These are phyloP conservation scores for Chernovozyma aurita DNA, from an alignment of 1,139 yeast species.

Conservation along the genomic window DNA sequence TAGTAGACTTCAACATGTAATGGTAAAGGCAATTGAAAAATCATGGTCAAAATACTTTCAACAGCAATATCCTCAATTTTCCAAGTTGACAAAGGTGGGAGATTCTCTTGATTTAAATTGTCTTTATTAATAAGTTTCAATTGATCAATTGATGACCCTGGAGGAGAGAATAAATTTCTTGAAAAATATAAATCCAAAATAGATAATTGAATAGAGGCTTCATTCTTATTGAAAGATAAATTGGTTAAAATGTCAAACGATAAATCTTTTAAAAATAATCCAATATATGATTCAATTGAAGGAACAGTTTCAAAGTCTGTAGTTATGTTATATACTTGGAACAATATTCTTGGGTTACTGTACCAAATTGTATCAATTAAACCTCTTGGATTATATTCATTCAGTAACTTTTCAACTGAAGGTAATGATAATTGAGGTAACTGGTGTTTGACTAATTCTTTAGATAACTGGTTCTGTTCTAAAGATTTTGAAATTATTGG, in stretches of 20 bases:
- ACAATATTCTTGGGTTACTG: slow-evolving; percentile 52
- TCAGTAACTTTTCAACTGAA: slow-evolving; percentile 29
- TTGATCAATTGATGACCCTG: slow-evolving; percentile 79
- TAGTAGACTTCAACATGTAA: slow-evolving; percentile 72
- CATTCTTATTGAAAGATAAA: slow-evolving; percentile 84
- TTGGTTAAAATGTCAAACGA: slow-evolving; percentile 70
- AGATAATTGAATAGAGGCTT: slow-evolving; percentile 79
- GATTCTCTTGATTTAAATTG: slow-evolving; percentile 36
- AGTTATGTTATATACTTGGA: slow-evolving; percentile 57
- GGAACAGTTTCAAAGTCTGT: slow-evolving; percentile 71
- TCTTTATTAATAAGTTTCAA: slow-evolving; percentile 39
- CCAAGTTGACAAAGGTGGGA: slow-evolving; percentile 63
- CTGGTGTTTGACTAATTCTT: slow-evolving; percentile 38
- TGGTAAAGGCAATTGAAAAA: slow-evolving; percentile 69
- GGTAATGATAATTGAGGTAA: slow-evolving; percentile 50
- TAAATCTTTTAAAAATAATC: slow-evolving; percentile 68
- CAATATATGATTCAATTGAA: slow-evolving; percentile 48
- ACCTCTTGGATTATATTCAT: slow-evolving; percentile 23
- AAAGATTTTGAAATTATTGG: slow-evolving; percentile 38
- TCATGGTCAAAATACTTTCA: slow-evolving; percentile 74
- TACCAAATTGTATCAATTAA: slow-evolving; percentile 38
- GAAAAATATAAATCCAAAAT: slow-evolving; percentile 72
- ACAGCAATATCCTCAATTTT: slow-evolving; percentile 88
- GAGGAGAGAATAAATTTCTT: slow-evolving; percentile 69
- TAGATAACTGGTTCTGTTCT: slow-evolving; percentile 33